phyloP scores from a whole-genome alignment of 1,139 yeast genomes.

The Yamadazyma diddensiae region DNA sequence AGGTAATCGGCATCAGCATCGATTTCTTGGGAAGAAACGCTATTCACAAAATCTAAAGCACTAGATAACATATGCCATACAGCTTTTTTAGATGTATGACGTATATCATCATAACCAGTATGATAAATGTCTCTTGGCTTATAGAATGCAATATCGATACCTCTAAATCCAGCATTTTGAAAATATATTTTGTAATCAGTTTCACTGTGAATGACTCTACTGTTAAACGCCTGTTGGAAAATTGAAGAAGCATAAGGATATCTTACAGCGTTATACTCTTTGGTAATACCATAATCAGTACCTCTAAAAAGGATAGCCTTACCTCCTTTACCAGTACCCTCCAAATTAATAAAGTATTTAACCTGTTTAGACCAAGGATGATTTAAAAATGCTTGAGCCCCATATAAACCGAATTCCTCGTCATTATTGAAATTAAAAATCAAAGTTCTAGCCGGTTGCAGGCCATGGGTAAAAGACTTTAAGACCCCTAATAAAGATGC shows the following conservation, averaged over 20 bases:
- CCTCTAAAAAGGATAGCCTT: conserved; percentile 81
- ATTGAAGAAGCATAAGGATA: conserved; percentile 78
- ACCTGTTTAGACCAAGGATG: conserved; percentile 74
- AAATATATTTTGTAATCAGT: conserved; percentile 80
- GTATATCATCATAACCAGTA: conserved; percentile 69
- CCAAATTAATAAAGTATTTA: conserved; percentile 72
- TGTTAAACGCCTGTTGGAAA: conserved; percentile 73
- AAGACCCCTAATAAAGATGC: conserved; percentile 77
- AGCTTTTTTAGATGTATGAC: conserved; percentile 60
- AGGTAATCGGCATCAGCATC: conserved; percentile 34
- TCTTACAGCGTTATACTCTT: conserved; percentile 44
- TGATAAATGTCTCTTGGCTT: conserved; percentile 80
- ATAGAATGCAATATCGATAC: conserved; percentile 65
- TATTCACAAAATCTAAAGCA: conserved; percentile 54
- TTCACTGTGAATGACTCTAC: conserved; percentile 70
- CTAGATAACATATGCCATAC: conserved; percentile 81
- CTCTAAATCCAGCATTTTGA: conserved; percentile 63
- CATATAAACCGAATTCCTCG: conserved; percentile 86
- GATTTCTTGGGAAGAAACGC: conserved; percentile 37
- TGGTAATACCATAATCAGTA: conserved; percentile 68
- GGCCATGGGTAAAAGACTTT: conserved; percentile 40
- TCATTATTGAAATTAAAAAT: conserved; percentile 85
- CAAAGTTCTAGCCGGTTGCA: conserved; percentile 66
- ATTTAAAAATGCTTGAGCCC: conserved; percentile 70
- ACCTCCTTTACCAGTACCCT: conserved; percentile 97